These are phyloP conservation scores for Diaporthe humulicola DNA, from an alignment of 2,329 filamentous ascomycete species.

Conservation along the genomic window DNA sequence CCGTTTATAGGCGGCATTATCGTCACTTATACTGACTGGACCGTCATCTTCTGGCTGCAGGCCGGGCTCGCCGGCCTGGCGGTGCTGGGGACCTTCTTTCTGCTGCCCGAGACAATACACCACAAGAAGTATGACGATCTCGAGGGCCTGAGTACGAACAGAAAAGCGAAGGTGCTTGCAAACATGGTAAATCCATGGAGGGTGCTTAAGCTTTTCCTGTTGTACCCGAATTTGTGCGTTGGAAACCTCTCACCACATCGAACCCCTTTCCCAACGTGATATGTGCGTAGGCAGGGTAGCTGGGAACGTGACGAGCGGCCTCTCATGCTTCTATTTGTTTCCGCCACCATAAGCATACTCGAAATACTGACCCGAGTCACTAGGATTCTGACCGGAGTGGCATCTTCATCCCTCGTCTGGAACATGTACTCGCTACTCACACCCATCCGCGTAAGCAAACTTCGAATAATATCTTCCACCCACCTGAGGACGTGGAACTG, in stretches of 20 bases:
- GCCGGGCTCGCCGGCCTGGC: conserved; percentile 71
- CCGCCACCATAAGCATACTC: background rate
- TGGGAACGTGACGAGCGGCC: too few relatives aligned
- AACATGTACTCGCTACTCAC: conserved; percentile 79
- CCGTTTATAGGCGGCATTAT: conserved; percentile 77
- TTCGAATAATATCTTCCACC: background rate
- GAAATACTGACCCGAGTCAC: background rate
- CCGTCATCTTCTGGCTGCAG: conserved; percentile 80
- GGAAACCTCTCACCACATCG: background rate
- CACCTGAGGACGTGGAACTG: background rate
- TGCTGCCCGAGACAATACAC: conserved; percentile 78
- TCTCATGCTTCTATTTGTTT: too few relatives aligned
- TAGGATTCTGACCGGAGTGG: conserved; percentile 65
- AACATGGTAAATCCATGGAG: conserved; percentile 72
- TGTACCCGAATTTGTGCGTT: conserved; percentile 67
- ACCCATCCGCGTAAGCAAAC: conserved; percentile 63
- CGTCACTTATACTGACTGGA: conserved; percentile 76
- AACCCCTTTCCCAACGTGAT: background rate
- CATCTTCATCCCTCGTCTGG: conserved; percentile 74
- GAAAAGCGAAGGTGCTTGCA: conserved; percentile 65
- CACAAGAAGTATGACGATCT: conserved; percentile 68
- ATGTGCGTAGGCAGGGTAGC: background rate
- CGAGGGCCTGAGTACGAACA: conserved; percentile 56
- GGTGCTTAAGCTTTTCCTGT: conserved; percentile 65
- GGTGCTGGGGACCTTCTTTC: conserved; percentile 66